phyloP scores from a whole-genome alignment of 306 rosid species.

The Gillenia trifoliata region DNA sequence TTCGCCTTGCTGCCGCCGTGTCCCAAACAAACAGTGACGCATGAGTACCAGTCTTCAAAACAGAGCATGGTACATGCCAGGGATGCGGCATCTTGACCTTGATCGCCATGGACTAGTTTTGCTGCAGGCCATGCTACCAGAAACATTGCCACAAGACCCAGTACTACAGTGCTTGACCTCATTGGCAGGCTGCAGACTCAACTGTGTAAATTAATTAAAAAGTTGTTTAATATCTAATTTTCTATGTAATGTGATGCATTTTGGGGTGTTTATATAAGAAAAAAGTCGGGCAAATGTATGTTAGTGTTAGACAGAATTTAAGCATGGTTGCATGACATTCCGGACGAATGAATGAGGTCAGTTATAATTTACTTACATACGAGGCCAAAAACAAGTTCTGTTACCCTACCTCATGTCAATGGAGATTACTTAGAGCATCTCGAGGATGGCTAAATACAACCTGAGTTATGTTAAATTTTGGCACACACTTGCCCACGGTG shows the following conservation, averaged over 20 bases:
- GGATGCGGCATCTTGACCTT: not conserved
- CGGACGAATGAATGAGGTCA: not conserved
- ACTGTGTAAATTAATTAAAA: too few relatives aligned
- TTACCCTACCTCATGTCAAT: too few relatives aligned
- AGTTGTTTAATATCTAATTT: too few relatives aligned
- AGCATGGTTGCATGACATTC: conserved; percentile 1
- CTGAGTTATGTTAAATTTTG: too few relatives aligned
- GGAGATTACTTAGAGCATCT: too few relatives aligned
- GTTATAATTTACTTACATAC: not conserved
- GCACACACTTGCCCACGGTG: too few relatives aligned
- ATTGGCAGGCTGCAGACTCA: not conserved
- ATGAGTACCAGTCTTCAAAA: not conserved
- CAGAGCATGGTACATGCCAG: not conserved
- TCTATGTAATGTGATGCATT: not conserved
- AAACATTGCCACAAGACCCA: not conserved
- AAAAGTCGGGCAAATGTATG: not conserved
- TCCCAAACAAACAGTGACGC: not conserved
- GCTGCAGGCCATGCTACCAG: not conserved
- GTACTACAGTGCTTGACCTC: not conserved
- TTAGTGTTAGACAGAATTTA: not conserved
- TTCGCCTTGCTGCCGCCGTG: not conserved
- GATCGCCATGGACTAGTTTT: not conserved
- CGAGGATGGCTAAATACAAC: too few relatives aligned
- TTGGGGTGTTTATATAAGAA: not conserved
- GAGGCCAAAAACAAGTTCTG: not conserved